Conservation (phyloP, 73 alveolate species). For the Paramecium caudatum region DNA sequence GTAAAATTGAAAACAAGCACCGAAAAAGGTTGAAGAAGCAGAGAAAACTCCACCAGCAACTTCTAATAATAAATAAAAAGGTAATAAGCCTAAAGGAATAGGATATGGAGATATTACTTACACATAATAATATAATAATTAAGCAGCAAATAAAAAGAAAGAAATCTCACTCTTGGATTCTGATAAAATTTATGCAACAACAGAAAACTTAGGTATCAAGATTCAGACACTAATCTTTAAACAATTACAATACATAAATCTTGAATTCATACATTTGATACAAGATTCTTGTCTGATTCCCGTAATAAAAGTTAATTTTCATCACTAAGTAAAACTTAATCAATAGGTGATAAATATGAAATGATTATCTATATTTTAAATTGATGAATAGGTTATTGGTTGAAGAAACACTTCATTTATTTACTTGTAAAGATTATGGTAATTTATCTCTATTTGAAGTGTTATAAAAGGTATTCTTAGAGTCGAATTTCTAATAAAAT, state of each 20-base stretch:
- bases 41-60: not conserved
- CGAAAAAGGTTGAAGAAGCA: conserved; percentile 6
- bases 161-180: not conserved
- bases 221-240: not conserved
- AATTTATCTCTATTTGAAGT: not conserved
- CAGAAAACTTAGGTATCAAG: conserved; percentile 5
- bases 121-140: not conserved
- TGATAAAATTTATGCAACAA: not conserved
- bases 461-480: not conserved
- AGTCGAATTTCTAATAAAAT: not conserved
- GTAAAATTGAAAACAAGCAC: not conserved
- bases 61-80: not conserved
- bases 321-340: not conserved
- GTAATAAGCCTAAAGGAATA: conserved; percentile 47
- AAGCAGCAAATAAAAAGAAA: not conserved
- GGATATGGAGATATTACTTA: conserved; percentile 61
- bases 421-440: conserved; percentile 41
- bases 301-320: not conserved
- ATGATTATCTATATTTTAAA: not conserved
- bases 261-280: not conserved
- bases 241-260: not conserved
- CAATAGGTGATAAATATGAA: not conserved
- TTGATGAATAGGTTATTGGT: not conserved
- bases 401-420: not conserved
- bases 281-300: conserved; percentile 56